phyloP scores from a whole-genome alignment of 768 basidiomycete genomes.

The Strobilomyces confusus region DNA sequence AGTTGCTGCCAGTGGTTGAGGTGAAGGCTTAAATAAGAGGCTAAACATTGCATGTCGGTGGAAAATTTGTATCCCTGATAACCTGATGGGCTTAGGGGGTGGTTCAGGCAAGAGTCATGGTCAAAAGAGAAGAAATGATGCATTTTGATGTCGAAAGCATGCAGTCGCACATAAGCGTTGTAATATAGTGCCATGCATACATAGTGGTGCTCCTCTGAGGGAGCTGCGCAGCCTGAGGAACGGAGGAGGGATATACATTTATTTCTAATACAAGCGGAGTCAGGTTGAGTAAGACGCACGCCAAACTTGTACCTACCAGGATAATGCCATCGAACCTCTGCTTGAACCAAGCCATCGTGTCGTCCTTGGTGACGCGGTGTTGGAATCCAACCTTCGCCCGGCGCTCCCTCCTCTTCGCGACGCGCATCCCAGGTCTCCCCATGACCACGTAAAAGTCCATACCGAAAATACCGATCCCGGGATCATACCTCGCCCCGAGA shows the following conservation, averaged over 20 bases:
- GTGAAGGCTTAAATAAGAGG: too few species aligned
- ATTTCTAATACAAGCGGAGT: constrained; percentile 19
- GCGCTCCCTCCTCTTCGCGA: constrained; percentile 87
- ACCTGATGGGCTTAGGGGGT: too few species aligned
- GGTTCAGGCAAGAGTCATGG: background rate
- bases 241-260: constrained; percentile 11
- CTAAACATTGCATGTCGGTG: too few species aligned
- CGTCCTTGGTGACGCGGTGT: constrained; percentile 93
- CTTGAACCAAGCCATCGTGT: constrained; percentile 99
- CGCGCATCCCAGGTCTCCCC: constrained; percentile 92
- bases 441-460: constrained; percentile 99
- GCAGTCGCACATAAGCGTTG: constrained; percentile 22
- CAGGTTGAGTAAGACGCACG: background rate
- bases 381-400: constrained; percentile 81
- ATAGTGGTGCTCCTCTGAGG: constrained; percentile 3
- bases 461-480: constrained; percentile 97
- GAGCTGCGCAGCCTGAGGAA: background rate
- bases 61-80: too few species aligned
- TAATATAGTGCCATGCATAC: constrained; percentile 27
- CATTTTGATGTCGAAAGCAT: constrained; percentile 24
- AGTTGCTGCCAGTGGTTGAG: too few species aligned
- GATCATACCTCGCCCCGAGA: constrained; percentile 97
- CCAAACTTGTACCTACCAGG: constrained; percentile 51
- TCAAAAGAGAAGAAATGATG: constrained; percentile 1
- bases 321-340: constrained; percentile 98